These are phyloP conservation scores for Pyricularia pennisetigena DNA, from an alignment of 2,329 filamentous ascomycete species.

Conservation along the genomic window DNA sequence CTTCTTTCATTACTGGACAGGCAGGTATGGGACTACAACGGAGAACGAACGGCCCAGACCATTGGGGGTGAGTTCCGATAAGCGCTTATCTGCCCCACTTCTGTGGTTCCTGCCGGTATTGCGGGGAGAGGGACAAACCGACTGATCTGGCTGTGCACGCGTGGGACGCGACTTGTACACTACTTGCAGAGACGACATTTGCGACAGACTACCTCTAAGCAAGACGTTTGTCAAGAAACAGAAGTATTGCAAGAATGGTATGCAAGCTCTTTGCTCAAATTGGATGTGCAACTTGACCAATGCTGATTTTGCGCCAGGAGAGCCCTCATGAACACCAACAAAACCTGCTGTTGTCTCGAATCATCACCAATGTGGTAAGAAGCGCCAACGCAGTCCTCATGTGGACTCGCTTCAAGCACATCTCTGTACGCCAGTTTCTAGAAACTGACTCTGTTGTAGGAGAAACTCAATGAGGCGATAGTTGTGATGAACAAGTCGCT, in stretches of 20 bases:
- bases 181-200: background rate
- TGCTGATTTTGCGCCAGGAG: conserved; percentile 45
- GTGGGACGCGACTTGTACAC: background rate
- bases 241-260: background rate
- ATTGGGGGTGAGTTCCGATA: background rate
- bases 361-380: conserved; percentile 94
- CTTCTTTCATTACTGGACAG: no score
- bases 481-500: conserved; percentile 88
- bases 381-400: background rate
- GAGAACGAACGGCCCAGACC: background rate
- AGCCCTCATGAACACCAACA: conserved; percentile 98
- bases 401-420: background rate
- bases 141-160: background rate
- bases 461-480: conserved; percentile 93
- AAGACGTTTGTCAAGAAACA: background rate
- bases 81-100: background rate
- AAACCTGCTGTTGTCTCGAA: conserved; percentile 82
- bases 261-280: background rate
- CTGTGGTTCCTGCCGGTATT: background rate
- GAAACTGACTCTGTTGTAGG: conserved; percentile 29
- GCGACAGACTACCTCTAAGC: background rate
- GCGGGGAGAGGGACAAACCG: background rate
- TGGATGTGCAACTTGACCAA: background rate
- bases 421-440: background rate
- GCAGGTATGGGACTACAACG: background rate